These are phyloP conservation scores for Limonium bicolor DNA, from an alignment of 148 eudicot genomes.

Conservation along the genomic window DNA sequence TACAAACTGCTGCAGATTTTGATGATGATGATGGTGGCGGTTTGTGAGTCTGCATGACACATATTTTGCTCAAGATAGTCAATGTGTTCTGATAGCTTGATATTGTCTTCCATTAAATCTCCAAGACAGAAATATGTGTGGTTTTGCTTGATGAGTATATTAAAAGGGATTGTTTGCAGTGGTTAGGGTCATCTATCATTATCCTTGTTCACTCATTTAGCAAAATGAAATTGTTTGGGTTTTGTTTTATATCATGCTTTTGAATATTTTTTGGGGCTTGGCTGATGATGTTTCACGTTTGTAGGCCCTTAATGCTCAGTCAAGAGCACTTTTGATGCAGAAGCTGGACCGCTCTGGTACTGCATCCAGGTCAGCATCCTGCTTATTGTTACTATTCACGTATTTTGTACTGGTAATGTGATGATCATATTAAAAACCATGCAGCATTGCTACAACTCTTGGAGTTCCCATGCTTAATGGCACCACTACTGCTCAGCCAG, in stretches of 20 bases:
- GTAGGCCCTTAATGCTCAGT: constrained; percentile 89
- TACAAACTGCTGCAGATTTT: constrained; percentile 71
- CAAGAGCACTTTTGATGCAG: constrained; percentile 88
- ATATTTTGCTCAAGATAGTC: too few relatives aligned
- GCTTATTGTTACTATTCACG: too few relatives aligned
- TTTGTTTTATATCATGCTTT: background rate
- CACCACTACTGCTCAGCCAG: constrained; percentile 41
- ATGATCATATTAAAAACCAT: constrained; percentile 1
- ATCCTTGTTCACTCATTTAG: too few relatives aligned
- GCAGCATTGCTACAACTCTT: constrained; percentile 54
- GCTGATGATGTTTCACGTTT: constrained; percentile 3
- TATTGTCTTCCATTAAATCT: too few relatives aligned
- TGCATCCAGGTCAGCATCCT: constrained; percentile 56
- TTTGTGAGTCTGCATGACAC: constrained; percentile 81
- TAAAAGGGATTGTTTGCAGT: too few relatives aligned
- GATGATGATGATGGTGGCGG: constrained; percentile 99
- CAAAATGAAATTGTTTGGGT: too few relatives aligned
- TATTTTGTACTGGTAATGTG: too few relatives aligned
- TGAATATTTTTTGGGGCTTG: background rate
- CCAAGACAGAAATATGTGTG: too few relatives aligned
- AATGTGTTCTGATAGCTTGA: too few relatives aligned
- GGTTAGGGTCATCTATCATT: too few relatives aligned
- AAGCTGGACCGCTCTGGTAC: constrained; percentile 86
- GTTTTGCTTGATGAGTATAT: too few relatives aligned
- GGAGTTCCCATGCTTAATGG: constrained; percentile 60